These are phyloP conservation scores for Groenewaldozyma tartarivorans DNA, from an alignment of 805 yeast species.

Conservation along the genomic window DNA sequence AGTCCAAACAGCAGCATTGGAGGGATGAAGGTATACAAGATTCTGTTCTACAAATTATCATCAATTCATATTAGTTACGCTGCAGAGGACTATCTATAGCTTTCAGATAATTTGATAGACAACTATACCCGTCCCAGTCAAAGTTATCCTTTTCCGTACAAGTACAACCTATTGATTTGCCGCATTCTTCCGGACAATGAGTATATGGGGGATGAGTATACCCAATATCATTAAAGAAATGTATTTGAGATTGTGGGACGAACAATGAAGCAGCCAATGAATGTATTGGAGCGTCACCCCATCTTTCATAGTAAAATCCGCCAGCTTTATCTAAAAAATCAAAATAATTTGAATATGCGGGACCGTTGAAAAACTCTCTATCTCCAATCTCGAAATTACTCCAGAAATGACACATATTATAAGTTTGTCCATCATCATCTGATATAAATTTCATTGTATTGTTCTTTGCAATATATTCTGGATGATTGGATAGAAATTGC, in stretches of 20 bases:
- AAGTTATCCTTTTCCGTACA: conserved; percentile 31
- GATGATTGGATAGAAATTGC: conserved; percentile 49
- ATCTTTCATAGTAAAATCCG: conserved; percentile 90
- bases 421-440: conserved; percentile 53
- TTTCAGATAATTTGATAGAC: no score
- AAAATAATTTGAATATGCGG: conserved; percentile 62
- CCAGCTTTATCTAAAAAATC: conserved; percentile 69
- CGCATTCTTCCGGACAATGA: conserved; percentile 58
- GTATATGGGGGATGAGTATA: conserved; percentile 74
- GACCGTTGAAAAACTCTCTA: conserved; percentile 64
- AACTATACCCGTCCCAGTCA: conserved; percentile 30
- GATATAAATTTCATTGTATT: conserved; percentile 64
- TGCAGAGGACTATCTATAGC: no score
- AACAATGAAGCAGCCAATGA: conserved; percentile 79
- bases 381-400: no score
- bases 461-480: conserved; percentile 47
- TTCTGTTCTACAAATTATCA: no score
- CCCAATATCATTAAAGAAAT: conserved; percentile 78
- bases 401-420: conserved; percentile 86
- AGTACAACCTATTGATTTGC: conserved; percentile 49
- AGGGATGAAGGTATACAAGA: no score
- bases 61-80: no score
- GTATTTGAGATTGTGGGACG: conserved; percentile 58
- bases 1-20: no score
- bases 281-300: no score